A percentile compares a stretch with the other conserved stretches of the same genome.
These are phyloP conservation scores for Crithidia sp. DNA, from an alignment of 208 protist genomes.

Conservation along the genomic window DNA sequence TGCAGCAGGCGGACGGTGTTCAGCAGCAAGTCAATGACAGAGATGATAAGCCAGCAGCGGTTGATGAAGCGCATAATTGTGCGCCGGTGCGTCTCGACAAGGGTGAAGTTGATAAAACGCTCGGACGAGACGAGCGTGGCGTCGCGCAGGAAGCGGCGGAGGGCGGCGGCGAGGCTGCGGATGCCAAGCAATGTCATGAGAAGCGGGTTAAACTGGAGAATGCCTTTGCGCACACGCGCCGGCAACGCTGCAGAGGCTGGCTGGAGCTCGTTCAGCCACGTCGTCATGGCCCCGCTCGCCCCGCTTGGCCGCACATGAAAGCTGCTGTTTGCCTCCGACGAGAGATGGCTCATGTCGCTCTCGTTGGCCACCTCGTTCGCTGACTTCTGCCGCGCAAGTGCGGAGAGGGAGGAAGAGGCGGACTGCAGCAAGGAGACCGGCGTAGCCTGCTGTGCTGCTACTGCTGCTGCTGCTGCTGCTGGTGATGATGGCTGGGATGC, in stretches of 20 bases:
- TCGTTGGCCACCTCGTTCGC: slow-evolving; percentile 13
- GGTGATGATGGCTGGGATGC: no score
- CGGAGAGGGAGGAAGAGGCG: slow-evolving; percentile 1
- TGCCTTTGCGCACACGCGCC: slow-evolving; percentile 49
- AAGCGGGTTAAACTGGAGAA: slow-evolving; percentile 61
- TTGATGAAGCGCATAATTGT: slow-evolving; percentile 58
- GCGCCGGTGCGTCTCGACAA: slow-evolving; percentile 66
- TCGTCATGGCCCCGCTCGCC: slow-evolving; percentile 8
- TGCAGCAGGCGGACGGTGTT: slow-evolving; percentile 77
- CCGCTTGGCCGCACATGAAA: slow-evolving; percentile 17
- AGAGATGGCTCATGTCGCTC: slow-evolving; percentile 32
- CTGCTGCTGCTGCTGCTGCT: no score
- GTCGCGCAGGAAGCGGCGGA: slow-evolving; percentile 78
- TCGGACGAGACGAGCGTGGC: slow-evolving; percentile 72
- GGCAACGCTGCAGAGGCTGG: slow-evolving; percentile 62
- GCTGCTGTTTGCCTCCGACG: slow-evolving; percentile 27
- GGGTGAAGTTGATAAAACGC: slow-evolving; percentile 51
- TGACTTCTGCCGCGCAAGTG: background rate
- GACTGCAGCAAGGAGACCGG: background rate
- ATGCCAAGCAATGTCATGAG: slow-evolving; percentile 78
- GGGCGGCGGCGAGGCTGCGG: slow-evolving; percentile 66
- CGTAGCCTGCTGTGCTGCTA: no score
- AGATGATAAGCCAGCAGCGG: slow-evolving; percentile 72
- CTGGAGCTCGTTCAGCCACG: slow-evolving; percentile 35
- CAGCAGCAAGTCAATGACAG: slow-evolving; percentile 74